phyloP scores from a whole-genome alignment of 1,284 basidiomycete genomes.

The Boletus mariae region DNA sequence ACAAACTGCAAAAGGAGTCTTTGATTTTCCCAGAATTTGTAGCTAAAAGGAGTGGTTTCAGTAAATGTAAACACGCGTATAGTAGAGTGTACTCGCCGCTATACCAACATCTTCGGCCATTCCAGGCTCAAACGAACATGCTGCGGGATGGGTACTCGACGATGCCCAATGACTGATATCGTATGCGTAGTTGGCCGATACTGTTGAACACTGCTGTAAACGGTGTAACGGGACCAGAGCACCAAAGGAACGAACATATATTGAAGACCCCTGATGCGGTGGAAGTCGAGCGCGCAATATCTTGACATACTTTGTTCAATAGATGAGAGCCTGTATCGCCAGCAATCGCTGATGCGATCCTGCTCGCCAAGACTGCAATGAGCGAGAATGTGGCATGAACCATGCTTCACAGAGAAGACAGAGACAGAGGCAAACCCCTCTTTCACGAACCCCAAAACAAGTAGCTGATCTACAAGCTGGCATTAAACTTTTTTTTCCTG shows the following conservation, averaged over 20 bases:
- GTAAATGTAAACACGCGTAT: neutral
- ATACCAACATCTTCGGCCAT: constrained; percentile 2
- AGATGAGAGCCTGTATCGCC: neutral
- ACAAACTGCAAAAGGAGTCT: constrained; percentile 5
- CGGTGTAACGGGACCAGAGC: neutral
- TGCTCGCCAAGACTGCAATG: neutral
- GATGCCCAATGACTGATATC: constrained; percentile 7
- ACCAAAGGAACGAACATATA: neutral
- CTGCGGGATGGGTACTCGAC: neutral
- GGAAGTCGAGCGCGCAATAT: constrained; percentile 1
- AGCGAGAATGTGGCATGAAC: neutral
- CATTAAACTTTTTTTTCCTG: too few species aligned
- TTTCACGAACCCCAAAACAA: too few species aligned
- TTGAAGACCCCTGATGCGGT: neutral
- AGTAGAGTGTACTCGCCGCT: neutral
- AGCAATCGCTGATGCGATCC: neutral
- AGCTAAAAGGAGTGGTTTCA: neutral
- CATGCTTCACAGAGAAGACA: neutral
- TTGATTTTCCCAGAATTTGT: constrained; percentile 1
- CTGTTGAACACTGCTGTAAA: neutral
- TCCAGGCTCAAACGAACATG: constrained; percentile 9
- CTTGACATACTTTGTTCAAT: neutral
- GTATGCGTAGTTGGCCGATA: neutral
- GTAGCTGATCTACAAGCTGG: too few species aligned
- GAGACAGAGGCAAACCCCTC: too few species aligned